Evolutionary conservation across 441 rosid genomes (phyloP).

Genomic region (Biscutella laevigata): DNA sequence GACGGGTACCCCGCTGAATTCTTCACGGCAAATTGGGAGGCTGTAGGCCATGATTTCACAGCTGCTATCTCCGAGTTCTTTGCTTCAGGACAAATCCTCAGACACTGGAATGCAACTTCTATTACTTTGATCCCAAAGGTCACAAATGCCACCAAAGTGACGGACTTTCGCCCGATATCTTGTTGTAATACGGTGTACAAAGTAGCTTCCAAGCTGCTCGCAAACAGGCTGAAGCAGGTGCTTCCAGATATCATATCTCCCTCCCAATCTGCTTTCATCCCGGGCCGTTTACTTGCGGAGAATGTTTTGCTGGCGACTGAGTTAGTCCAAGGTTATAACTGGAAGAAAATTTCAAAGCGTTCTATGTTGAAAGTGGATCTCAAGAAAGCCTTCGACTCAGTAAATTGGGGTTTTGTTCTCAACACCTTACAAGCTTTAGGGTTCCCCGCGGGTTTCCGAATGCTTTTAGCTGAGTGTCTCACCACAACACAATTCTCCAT

Average conservation of each 20-base stretch:
- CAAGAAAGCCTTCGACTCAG: no score
- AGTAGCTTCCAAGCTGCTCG: not conserved
- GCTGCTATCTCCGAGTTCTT: not conserved
- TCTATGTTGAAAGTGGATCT: no score
- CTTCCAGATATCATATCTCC: not conserved
- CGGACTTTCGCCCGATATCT: not conserved
- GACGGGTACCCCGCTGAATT: not conserved
- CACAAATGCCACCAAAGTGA: not conserved
- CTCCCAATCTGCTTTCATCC: not conserved
- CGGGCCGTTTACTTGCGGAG: not conserved
- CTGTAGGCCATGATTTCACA: not conserved
- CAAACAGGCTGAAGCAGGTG: not conserved
- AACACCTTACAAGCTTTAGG: no score
- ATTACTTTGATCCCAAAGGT: not conserved
- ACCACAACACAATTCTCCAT: no score
- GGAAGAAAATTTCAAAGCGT: no score
- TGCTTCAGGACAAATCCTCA: not conserved
- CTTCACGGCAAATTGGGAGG: not conserved
- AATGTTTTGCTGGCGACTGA: not conserved
- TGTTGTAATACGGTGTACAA: not conserved
- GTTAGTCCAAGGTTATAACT: no score
- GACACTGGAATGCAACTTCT: not conserved
- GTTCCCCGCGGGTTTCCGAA: no score
- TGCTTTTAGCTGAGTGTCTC: no score
- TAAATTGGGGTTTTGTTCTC: no score